Conservation (phyloP, 2,329 filamentous ascomycete genomes). For the Ophiosphaerella herpotricha region DNA sequence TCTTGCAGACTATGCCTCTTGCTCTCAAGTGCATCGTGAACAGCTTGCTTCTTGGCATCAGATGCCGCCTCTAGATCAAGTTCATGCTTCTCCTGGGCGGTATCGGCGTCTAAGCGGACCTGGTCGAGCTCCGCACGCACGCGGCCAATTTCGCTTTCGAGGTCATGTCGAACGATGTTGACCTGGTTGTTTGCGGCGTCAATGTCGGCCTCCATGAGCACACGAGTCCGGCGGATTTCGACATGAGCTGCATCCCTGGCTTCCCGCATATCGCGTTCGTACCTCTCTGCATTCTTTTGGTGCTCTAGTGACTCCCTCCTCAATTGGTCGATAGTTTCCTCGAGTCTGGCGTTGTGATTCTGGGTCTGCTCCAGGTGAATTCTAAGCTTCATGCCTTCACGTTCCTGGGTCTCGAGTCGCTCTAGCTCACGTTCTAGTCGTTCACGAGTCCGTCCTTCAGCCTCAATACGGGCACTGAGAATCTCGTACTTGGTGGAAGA, state of each 20-base stretch:
- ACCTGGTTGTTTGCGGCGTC: conserved; percentile 84
- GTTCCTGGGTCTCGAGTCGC: conserved; percentile 62
- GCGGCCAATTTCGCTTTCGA: conserved; percentile 77
- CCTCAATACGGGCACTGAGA: conserved; percentile 58
- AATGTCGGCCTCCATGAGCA: conserved; percentile 78
- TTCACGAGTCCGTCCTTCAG: conserved; percentile 50
- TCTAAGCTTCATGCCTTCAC: conserved; percentile 76
- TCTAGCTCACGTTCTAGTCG: conserved; percentile 54
- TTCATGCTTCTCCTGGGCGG: conserved; percentile 77
- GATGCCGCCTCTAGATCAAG: conserved; percentile 83
- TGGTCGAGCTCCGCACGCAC: conserved; percentile 77
- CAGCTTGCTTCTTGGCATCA: conserved; percentile 65
- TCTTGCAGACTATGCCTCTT: conserved; percentile 61
- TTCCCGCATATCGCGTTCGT: conserved; percentile 82
- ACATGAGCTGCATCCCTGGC: conserved; percentile 77
- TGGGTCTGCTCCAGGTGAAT: conserved; percentile 69
- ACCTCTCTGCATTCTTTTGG: conserved; percentile 69
- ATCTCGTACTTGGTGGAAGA: conserved; percentile 59
- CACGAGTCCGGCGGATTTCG: conserved; percentile 80
- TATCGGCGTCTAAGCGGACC: conserved; percentile 78
- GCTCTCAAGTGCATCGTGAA: conserved; percentile 59
- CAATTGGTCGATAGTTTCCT: conserved; percentile 57
- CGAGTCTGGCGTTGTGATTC: conserved; percentile 67
- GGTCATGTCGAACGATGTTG: conserved; percentile 78
- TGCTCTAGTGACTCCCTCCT: conserved; percentile 72